Evolutionary conservation across 2,329 filamentous ascomycete species (phyloP).

Genomic region (Epichloe glyceriae): DNA sequence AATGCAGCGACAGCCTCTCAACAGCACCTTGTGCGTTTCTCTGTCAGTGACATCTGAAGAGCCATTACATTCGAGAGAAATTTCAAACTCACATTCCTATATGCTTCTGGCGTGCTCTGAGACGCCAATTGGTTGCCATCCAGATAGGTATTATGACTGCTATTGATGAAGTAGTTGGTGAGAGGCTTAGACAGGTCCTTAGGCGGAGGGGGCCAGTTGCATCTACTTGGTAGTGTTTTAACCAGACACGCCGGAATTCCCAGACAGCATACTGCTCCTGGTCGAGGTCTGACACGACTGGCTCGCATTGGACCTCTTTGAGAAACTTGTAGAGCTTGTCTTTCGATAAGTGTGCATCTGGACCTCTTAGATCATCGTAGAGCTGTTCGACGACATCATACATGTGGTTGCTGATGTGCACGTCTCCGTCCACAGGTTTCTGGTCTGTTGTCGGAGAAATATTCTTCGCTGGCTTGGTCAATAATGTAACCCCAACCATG

Average conservation of each 20-base stretch:
- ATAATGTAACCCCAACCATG: constrained; percentile 22
- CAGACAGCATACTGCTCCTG: constrained; percentile 31
- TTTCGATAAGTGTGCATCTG: constrained; percentile 16
- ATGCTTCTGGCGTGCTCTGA: constrained; percentile 63
- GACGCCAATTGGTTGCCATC: constrained; percentile 76
- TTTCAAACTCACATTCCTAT: constrained; percentile 51
- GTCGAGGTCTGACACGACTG: constrained; percentile 17
- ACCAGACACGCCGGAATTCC: constrained; percentile 39
- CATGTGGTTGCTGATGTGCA: constrained; percentile 35
- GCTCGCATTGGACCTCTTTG: constrained; percentile 34
- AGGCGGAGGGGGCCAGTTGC: constrained; percentile 29
- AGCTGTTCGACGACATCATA: constrained; percentile 33
- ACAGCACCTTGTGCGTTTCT: constrained; percentile 42
- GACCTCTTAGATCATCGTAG: constrained; percentile 31
- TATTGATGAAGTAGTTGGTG: constrained; percentile 87
- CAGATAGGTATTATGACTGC: constrained; percentile 89
- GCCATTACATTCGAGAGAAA: neutral
- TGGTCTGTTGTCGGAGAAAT: constrained; percentile 14
- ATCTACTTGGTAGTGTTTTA: constrained; percentile 28
- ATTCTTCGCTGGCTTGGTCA: constrained; percentile 12
- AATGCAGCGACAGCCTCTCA: constrained; percentile 72
- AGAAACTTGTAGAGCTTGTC: constrained; percentile 36
- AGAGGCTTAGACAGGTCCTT: constrained; percentile 56
- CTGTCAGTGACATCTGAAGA: neutral
- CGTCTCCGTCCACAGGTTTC: constrained; percentile 12